Base-by-base conservation (phyloP, 2,329 filamentous ascomycete genomes). In the Ophiostoma triangulosporum region DNA sequence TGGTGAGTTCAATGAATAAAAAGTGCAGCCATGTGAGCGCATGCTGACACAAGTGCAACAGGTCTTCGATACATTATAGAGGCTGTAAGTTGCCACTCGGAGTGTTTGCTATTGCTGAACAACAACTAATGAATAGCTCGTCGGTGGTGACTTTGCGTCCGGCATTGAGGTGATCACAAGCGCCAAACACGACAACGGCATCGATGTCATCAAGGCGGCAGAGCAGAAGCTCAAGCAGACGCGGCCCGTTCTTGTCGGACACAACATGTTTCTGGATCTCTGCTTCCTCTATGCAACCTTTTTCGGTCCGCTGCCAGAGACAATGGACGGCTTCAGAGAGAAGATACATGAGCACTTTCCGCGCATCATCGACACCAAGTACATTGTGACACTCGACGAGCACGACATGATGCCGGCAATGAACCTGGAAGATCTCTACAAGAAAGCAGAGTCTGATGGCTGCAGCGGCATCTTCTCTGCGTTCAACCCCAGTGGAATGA, bases 321-420 rank as follows among this genome's bases (percentile, higher is more conserved):
- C 68, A 0, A 63, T 82, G 1, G 67, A 71, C 3, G 73, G 74
- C 22, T 86, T 84, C 60, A 67, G 71, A 36, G 56, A 63, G 6
- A 62, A 66, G 2, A 69, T 83, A 2, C 73, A 80, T 57, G 60
- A 64, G 1, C 59, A 77, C 3, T 70, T 73, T 36, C 69, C 71
- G 0, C 62, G 65, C 0, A 53, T 76, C 64, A 52, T 85, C 80
- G 33, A 95, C 77, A 32, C 88, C 83, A 38, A 94, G 64, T 9
- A 94, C 78, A 52, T 87, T 79, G 0, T 85, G 81, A 51, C 86
- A 82, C 0, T 86, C 76, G 6, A 83, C 79, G 2, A 80, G 83
- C 54, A 94, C 80, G 63, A 93, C 84, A 60, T 94, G 88, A 32
- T 94, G 81, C 36, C 58, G 4, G 54, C 56, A 1, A 45, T 55